These are phyloP conservation scores for Ascochyta lentis DNA, from an alignment of 2,329 filamentous ascomycete species.

Conservation along the genomic window DNA sequence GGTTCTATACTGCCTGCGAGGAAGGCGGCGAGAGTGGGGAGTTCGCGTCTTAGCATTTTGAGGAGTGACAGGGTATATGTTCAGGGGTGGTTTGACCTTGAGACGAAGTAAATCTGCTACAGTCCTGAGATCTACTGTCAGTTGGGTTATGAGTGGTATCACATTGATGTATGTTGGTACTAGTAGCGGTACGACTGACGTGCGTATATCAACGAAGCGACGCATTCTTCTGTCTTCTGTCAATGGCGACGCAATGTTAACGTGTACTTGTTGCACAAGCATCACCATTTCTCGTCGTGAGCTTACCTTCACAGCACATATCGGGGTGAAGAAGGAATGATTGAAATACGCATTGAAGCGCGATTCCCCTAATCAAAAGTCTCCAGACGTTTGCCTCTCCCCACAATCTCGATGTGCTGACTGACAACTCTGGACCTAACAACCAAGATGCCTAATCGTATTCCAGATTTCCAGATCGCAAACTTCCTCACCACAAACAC, in stretches of 20 bases:
- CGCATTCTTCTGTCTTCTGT: too few relatives aligned
- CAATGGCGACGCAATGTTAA: too few relatives aligned
- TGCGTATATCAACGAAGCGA: too few relatives aligned
- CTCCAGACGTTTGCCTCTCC: background rate
- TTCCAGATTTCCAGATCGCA: conserved; percentile 20
- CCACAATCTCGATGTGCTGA: background rate
- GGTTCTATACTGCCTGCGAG: background rate
- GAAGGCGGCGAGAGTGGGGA: background rate
- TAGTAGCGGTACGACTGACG: too few relatives aligned
- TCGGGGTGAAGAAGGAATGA: too few relatives aligned
- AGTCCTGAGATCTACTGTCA: too few relatives aligned
- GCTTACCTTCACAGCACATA: too few relatives aligned
- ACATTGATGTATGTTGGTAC: too few relatives aligned
- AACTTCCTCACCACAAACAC: conserved; percentile 32
- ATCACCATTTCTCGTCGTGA: too few relatives aligned
- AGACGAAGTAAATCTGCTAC: background rate
- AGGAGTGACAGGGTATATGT: background rate
- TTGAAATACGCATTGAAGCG: background rate
- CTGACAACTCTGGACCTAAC: background rate
- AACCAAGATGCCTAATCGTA: conserved; percentile 19
- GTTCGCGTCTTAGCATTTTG: background rate
- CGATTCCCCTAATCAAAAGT: background rate
- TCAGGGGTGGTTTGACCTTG: background rate
- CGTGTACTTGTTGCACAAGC: too few relatives aligned
- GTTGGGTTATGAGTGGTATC: too few relatives aligned